phyloP scores from a whole-genome alignment of 163 green algal species.

The Prototheca cutis region DNA sequence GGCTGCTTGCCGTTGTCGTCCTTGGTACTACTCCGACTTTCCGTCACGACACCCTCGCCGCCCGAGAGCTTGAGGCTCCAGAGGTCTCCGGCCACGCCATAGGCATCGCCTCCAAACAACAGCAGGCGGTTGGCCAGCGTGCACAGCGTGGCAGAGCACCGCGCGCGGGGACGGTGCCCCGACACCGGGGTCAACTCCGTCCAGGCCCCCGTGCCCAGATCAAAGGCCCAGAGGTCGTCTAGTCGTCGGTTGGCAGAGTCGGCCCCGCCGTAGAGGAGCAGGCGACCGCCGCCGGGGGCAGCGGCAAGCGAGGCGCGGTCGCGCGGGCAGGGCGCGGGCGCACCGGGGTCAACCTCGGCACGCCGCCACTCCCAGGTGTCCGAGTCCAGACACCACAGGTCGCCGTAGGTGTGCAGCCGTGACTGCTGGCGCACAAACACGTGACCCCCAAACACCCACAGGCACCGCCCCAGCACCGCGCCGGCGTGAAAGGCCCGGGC shows the following conservation, averaged over 20 bases:
- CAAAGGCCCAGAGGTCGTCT: slow-evolving; percentile 43
- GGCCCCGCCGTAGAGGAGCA: slow-evolving; percentile 40
- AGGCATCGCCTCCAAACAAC: slow-evolving; percentile 16
- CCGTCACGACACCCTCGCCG: too few species aligned
- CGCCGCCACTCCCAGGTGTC: slow-evolving; percentile 39
- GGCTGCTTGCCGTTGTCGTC: too few species aligned
- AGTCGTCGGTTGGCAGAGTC: slow-evolving; percentile 30
- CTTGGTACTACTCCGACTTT: too few species aligned
- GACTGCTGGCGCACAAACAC: slow-evolving; percentile 32
- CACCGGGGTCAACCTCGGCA: slow-evolving; percentile 11
- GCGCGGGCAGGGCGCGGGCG: slow-evolving; percentile 18
- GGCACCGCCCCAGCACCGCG: slow-evolving; percentile 26
- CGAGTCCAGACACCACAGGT: slow-evolving; percentile 42
- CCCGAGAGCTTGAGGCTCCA: not conserved
- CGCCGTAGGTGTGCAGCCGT: slow-evolving; percentile 39
- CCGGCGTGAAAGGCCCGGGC: slow-evolving; percentile 43
- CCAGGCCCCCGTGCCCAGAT: slow-evolving; percentile 27
- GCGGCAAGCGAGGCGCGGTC: slow-evolving; percentile 33
- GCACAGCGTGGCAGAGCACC: slow-evolving; percentile 30
- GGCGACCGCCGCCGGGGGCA: slow-evolving; percentile 8
- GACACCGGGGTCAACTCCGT: slow-evolving; percentile 23
- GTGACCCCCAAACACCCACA: slow-evolving; percentile 62
- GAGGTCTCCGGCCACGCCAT: not conserved
- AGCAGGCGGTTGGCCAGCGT: slow-evolving; percentile 15
- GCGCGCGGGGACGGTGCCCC: slow-evolving; percentile 20